A percentile compares a stretch with the other conserved stretches of the same genome.
These are phyloP conservation scores for Calycina herbarum DNA, from an alignment of 2,329 filamentous ascomycete species.

Conservation along the genomic window DNA sequence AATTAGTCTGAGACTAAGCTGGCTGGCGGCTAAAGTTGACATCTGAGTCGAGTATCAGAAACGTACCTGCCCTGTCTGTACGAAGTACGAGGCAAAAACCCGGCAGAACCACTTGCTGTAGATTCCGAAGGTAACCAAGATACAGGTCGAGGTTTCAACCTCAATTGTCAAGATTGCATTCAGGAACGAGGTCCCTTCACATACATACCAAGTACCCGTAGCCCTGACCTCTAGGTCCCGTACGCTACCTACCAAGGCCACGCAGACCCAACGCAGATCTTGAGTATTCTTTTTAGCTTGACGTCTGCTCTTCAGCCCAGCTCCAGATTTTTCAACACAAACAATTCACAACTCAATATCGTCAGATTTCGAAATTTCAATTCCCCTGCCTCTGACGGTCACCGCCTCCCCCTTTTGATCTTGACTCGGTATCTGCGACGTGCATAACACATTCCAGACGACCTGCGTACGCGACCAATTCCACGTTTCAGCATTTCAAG, in stretches of 20 bases:
- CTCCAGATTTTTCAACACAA: not conserved
- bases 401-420: not conserved
- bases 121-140: no score
- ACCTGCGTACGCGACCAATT: constrained; percentile 3
- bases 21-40: constrained; percentile 2
- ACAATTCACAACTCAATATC: not conserved
- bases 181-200: constrained; percentile 1
- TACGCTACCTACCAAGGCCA: not conserved
- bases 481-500: constrained; percentile 6
- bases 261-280: not conserved
- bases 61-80: not conserved
- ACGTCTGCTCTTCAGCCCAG: constrained; percentile 3
- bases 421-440: constrained; percentile 2
- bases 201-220: not conserved
- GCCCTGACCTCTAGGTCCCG: not conserved
- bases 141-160: not conserved
- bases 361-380: not conserved
- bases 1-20: not conserved
- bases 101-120: not conserved
- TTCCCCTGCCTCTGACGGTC: not conserved
- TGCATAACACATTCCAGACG: constrained; percentile 4
- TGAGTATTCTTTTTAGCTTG: not conserved
- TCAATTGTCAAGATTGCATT: not conserved
- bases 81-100: not conserved
- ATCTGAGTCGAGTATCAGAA: constrained; percentile 2